A percentile compares a stretch with the other conserved stretches of the same genome.
These are phyloP conservation scores for Trichoderma atroviride DNA, from an alignment of 2,329 filamentous ascomycete species.

Conservation along the genomic window DNA sequence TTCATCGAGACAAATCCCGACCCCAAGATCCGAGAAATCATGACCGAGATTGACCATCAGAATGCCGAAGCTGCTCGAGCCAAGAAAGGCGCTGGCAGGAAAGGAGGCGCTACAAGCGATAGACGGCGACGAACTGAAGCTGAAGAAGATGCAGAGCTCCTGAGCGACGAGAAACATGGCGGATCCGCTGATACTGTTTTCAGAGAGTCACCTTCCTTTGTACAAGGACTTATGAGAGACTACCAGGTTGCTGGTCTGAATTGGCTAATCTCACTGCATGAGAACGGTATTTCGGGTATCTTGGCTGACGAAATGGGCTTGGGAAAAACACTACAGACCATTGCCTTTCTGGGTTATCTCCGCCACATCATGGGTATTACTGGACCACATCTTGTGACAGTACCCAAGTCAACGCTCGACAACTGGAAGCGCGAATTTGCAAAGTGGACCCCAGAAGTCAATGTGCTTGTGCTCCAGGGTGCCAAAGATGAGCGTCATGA, in stretches of 20 bases:
- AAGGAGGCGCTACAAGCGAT: slow-evolving; percentile 80
- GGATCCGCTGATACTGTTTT: slow-evolving; percentile 87
- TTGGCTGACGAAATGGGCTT: slow-evolving; percentile 98
- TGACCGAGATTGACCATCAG: slow-evolving; percentile 91
- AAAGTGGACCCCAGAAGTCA: slow-evolving; percentile 93
- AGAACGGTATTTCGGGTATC: slow-evolving; percentile 98
- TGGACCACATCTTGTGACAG: slow-evolving; percentile 86
- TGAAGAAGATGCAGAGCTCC: slow-evolving; percentile 89
- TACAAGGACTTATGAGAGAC: slow-evolving; percentile 89
- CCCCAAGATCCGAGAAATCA: slow-evolving; percentile 89
- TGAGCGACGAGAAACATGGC: slow-evolving; percentile 86
- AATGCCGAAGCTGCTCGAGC: slow-evolving; percentile 73
- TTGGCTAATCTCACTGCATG: slow-evolving; percentile 95
- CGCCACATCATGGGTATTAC: slow-evolving; percentile 87
- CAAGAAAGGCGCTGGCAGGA: slow-evolving; percentile 75
- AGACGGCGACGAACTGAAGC: slow-evolving; percentile 89
- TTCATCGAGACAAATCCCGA: slow-evolving; percentile 98
- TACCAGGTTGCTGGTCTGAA: slow-evolving; percentile 96
- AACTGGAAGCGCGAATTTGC: slow-evolving; percentile 97
- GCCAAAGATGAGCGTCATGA: slow-evolving; percentile 89
- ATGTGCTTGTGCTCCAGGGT: slow-evolving; percentile 90
- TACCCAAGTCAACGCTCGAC: slow-evolving; percentile 96
- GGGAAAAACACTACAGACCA: slow-evolving; percentile 96
- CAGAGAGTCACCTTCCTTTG: slow-evolving; percentile 87
- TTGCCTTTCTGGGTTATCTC: slow-evolving; percentile 92